phyloP scores from a whole-genome alignment of 768 basidiomycete genomes.

The Dioszegia crocea region DNA sequence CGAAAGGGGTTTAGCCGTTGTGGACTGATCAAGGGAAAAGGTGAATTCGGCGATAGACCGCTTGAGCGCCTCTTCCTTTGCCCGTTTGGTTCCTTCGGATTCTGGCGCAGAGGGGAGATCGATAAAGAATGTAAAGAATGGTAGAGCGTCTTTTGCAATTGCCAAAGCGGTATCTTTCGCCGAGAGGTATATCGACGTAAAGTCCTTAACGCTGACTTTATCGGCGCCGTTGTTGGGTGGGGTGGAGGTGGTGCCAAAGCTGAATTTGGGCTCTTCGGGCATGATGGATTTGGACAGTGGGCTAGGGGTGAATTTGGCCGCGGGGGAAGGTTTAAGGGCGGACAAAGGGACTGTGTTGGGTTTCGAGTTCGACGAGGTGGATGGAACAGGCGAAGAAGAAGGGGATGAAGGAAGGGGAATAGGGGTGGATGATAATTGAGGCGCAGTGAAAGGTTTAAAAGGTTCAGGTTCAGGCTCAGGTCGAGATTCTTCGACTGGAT shows the following conservation, averaged over 20 bases:
- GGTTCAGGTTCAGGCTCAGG: constrained; percentile 22
- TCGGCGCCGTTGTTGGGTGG: not conserved
- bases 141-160: constrained; percentile 29
- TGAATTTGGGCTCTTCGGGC: constrained; percentile 2
- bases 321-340: not conserved
- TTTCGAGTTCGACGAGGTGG: not conserved
- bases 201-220: not conserved
- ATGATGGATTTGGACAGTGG: not conserved
- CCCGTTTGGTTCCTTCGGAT: constrained; percentile 4
- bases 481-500: not conserved
- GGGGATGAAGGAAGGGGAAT: constrained; percentile 8
- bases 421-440: constrained; percentile 5
- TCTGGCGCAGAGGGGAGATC: not conserved
- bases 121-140: constrained; percentile 36
- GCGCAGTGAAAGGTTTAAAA: constrained; percentile 18
- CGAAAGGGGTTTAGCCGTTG: not conserved
- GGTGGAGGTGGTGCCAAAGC: not conserved
- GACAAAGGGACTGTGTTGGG: not conserved
- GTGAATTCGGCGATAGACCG: constrained; percentile 2
- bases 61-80: constrained; percentile 16
- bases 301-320: constrained; percentile 11
- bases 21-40: constrained; percentile 10
- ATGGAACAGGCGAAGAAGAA: not conserved
- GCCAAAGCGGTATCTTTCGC: constrained; percentile 34
- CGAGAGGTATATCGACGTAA: constrained; percentile 18